Conservation (phyloP, 495 filamentous ascomycete species). For the Peziza echinospora region DNA sequence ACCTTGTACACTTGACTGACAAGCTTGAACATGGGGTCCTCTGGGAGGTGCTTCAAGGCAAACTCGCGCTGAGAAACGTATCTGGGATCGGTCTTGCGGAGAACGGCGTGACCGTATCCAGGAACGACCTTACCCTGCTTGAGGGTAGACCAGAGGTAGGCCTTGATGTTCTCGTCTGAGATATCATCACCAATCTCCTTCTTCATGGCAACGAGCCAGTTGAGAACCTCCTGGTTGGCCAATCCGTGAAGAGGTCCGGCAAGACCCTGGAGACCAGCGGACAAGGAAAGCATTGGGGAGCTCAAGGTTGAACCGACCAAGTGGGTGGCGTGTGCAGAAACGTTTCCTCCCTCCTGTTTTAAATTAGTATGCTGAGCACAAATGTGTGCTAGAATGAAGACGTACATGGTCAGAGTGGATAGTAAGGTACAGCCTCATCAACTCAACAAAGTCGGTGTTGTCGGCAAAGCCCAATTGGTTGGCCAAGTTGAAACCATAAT, state of each 20-base stretch:
- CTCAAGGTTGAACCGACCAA: slow-evolving; percentile 90
- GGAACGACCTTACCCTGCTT: slow-evolving; percentile 90
- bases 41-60: slow-evolving; percentile 71
- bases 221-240: slow-evolving; percentile 97
- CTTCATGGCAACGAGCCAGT: slow-evolving; percentile 99
- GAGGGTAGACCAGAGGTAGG: slow-evolving; percentile 95
- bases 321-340: slow-evolving; percentile 94
- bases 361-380: slow-evolving; percentile 7
- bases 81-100: slow-evolving; percentile 97
- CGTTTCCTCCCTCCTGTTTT: slow-evolving; percentile 69
- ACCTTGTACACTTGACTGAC: slow-evolving; percentile 99
- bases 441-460: slow-evolving; percentile 93
- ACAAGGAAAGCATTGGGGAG: slow-evolving; percentile 88
- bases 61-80: slow-evolving; percentile 96
- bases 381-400: slow-evolving; percentile 1
- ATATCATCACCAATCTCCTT: slow-evolving; percentile 78
- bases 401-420: slow-evolving; percentile 82
- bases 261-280: slow-evolving; percentile 91
- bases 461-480: slow-evolving; percentile 92
- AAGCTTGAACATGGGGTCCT: slow-evolving; percentile 98
- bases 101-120: slow-evolving; percentile 94
- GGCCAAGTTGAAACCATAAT: slow-evolving; percentile 94
- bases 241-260: slow-evolving; percentile 96
- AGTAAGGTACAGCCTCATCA: slow-evolving; percentile 94
- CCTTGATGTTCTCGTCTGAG: slow-evolving; percentile 81